A percentile compares a stretch with the other conserved stretches of the same genome.
These are phyloP conservation scores for Penicillium sp. DNA, from an alignment of 2,329 filamentous ascomycete species.

Conservation along the genomic window DNA sequence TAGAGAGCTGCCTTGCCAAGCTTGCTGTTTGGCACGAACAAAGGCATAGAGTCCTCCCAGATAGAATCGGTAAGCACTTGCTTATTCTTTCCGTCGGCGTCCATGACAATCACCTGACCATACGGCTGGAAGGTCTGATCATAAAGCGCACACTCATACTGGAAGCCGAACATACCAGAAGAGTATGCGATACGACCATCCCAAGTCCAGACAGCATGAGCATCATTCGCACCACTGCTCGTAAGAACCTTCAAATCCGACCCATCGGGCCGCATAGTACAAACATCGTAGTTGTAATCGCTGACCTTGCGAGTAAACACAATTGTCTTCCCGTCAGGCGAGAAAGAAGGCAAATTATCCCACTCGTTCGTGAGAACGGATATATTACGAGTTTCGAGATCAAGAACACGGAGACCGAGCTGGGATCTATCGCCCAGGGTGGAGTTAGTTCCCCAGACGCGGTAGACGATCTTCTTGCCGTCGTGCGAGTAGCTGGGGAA, in stretches of 20 bases:
- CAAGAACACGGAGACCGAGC: slow-evolving; percentile 14
- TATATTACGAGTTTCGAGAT: slow-evolving; percentile 14
- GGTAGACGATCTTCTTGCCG: slow-evolving; percentile 28
- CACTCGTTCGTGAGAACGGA: slow-evolving; percentile 12
- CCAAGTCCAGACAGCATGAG: slow-evolving; percentile 47
- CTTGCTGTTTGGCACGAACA: slow-evolving; percentile 21
- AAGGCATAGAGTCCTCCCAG: slow-evolving; percentile 37
- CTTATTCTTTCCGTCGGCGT: slow-evolving; percentile 42
- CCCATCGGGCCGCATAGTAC: slow-evolving; percentile 46
- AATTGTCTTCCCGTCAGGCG: slow-evolving; percentile 17
- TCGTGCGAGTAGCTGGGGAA: slow-evolving; percentile 45
- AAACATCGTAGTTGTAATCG: slow-evolving; percentile 40
- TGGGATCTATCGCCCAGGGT: background rate
- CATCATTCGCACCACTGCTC: slow-evolving; percentile 35
- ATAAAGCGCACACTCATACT: slow-evolving; percentile 44
- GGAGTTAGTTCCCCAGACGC: slow-evolving; percentile 7
- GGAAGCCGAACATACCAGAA: slow-evolving; percentile 48
- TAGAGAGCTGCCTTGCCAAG: background rate
- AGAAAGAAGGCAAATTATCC: slow-evolving; percentile 21
- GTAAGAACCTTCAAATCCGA: slow-evolving; percentile 31
- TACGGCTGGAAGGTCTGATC: slow-evolving; percentile 51
- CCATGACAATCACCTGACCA: slow-evolving; percentile 48
- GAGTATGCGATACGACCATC: slow-evolving; percentile 46
- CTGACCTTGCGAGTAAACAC: slow-evolving; percentile 23
- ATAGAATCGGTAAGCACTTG: slow-evolving; percentile 28